These are phyloP conservation scores for Fusarium sp. DNA, from an alignment of 2,329 filamentous ascomycete species.

Conservation along the genomic window DNA sequence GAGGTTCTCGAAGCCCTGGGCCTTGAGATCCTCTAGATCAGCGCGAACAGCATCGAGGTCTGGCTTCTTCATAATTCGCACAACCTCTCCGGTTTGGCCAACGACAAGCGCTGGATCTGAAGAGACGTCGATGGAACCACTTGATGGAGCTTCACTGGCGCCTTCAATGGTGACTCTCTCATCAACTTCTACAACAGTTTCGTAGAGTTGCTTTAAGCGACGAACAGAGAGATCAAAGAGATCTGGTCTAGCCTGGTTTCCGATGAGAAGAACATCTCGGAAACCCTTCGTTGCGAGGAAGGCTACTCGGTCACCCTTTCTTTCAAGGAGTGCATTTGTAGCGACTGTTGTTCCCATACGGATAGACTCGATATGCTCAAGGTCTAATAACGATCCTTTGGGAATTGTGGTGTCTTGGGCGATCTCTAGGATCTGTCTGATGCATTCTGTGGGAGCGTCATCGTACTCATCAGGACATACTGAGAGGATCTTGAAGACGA, in stretches of 20 bases:
- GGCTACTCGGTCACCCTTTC: constrained; percentile 79
- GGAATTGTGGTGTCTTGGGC: constrained; percentile 52
- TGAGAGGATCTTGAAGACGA: constrained; percentile 47
- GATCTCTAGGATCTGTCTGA: constrained; percentile 62
- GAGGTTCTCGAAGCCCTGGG: constrained; percentile 66
- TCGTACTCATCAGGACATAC: constrained; percentile 79
- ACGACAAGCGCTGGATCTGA: constrained; percentile 70
- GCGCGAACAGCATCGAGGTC: constrained; percentile 65
- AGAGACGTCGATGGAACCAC: constrained; percentile 60
- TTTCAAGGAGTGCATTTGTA: constrained; percentile 80
- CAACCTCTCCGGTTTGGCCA: constrained; percentile 76
- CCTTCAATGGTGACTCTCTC: constrained; percentile 81
- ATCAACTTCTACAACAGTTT: constrained; percentile 78
- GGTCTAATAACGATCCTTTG: constrained; percentile 53
- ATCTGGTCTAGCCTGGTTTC: constrained; percentile 78
- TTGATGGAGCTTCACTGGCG: constrained; percentile 76
- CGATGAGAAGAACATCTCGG: constrained; percentile 78
- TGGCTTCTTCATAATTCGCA: constrained; percentile 74
- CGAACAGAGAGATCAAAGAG: constrained; percentile 80
- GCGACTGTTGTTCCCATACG: constrained; percentile 87
- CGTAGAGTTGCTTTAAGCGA: constrained; percentile 77
- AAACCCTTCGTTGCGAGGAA: constrained; percentile 80
- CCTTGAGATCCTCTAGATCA: constrained; percentile 71
- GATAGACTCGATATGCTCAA: constrained; percentile 69
- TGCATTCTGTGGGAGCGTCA: constrained; percentile 81